Conservation (phyloP, 495 filamentous ascomycete genomes). For the Penicillium malachiteum region DNA sequence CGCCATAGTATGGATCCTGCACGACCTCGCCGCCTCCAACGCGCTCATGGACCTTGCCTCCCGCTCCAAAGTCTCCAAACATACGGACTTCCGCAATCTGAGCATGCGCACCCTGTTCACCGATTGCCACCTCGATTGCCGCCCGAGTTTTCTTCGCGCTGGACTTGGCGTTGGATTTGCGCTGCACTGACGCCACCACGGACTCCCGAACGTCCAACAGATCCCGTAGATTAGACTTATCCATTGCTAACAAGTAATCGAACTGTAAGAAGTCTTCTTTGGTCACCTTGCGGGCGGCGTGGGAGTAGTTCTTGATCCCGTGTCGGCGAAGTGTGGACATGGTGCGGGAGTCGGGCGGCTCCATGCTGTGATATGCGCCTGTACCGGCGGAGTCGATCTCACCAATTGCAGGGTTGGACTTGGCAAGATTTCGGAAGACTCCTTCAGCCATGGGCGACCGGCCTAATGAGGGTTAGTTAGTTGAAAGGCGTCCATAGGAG, state of each 20-base stretch:
- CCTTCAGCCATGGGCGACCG: constrained; percentile 94
- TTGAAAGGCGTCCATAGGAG: neutral
- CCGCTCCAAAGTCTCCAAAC: constrained; percentile 76
- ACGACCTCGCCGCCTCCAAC: constrained; percentile 71
- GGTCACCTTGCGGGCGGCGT: constrained; percentile 73
- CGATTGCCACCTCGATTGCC: constrained; percentile 26
- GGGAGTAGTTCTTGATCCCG: constrained; percentile 72
- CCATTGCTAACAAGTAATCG: constrained; percentile 95
- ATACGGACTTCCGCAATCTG: constrained; percentile 63
- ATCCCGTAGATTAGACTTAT: constrained; percentile 75
- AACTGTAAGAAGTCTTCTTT: constrained; percentile 74
- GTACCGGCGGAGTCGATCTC: constrained; percentile 89
- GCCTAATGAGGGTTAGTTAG: constrained; percentile 27
- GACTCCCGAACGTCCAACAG: constrained; percentile 58
- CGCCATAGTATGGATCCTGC: constrained; percentile 92
- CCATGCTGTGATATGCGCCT: constrained; percentile 74
- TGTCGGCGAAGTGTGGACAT: constrained; percentile 74
- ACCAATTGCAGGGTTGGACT: constrained; percentile 56
- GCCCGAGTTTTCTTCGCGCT: constrained; percentile 26
- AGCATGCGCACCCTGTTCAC: constrained; percentile 28
- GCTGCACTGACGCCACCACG: constrained; percentile 48
- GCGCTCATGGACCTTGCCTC: constrained; percentile 70
- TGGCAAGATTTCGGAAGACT: constrained; percentile 75
- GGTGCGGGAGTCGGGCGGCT: constrained; percentile 76
- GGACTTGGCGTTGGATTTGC: constrained; percentile 25